Base-by-base conservation (phyloP, 139 green algal genomes). In the Chlorella sp. region DNA sequence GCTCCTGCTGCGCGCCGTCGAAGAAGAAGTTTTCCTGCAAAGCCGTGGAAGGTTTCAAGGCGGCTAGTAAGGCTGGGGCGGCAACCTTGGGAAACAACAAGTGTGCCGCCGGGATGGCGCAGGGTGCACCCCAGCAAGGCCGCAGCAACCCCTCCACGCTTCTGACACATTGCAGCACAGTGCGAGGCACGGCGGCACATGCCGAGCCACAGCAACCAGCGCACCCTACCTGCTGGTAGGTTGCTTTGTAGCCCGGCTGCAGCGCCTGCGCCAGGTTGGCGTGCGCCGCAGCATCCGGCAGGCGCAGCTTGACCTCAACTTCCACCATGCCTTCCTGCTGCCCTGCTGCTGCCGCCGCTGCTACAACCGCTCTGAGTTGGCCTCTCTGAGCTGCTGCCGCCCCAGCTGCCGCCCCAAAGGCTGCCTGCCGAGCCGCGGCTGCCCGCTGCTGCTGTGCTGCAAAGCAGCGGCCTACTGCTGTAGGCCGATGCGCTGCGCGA, bases 11-110 rank as follows among this genome's bases (percentile, higher is more conserved):
- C 6, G 86, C 64, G n/a, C 96, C 95, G 74, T 99, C 96, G 64
- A 98, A 99, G 81, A 99, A 99, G 85, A 92, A 95, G 90, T 99
- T 99, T 70, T 99, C 96, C 88, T 98, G 95, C n/a, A n/a, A n/a
- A n/a, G n/a, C n/a, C n/a, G n/a, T n/a, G n/a, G n/a, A n/a, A n/a
- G n/a, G n/a, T n/a, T n/a, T n/a, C n/a, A n/a, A n/a, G n/a, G n/a
- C n/a, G n/a, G n/a, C n/a, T n/a, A n/a, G n/a, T n/a, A n/a, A n/a
- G n/a, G n/a, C n/a, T n/a, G n/a, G n/a, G n/a, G n/a, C n/a, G n/a
- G n/a, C n/a, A n/a, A n/a, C n/a, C n/a, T n/a, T n/a, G n/a, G n/a
- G n/a, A n/a, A n/a, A n/a, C n/a, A n/a, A n/a, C n/a, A n/a, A n/a
- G n/a, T n/a, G n/a, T n/a, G n/a, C n/a, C n/a, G n/a, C n/a, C n/a